phyloP scores from a whole-genome alignment of 2,329 filamentous ascomycete genomes.

The Hirsutella thompsonii region DNA sequence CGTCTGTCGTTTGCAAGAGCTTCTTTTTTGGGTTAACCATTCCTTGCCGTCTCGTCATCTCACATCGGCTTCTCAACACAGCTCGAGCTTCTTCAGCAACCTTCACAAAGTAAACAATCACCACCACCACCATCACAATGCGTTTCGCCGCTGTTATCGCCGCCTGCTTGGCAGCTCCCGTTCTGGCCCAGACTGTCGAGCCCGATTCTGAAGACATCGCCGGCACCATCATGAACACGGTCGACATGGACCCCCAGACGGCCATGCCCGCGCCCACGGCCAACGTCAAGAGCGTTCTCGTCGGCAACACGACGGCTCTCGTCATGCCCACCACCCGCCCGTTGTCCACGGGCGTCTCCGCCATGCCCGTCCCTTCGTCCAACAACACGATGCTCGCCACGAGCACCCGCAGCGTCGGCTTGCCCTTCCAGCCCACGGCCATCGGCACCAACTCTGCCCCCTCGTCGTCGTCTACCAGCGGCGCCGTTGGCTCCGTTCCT shows the following conservation, averaged over 20 bases:
- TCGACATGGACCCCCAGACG: background rate
- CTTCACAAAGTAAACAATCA: background rate
- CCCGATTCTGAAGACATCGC: no score
- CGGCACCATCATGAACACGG: background rate
- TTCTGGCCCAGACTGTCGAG: conserved; percentile 1
- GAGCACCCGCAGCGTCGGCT: background rate
- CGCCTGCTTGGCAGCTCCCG: conserved; percentile 7
- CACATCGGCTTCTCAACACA: no score
- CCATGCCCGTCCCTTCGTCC: background rate
- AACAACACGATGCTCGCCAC: background rate
- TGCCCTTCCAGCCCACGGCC: background rate
- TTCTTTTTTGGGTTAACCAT: no score
- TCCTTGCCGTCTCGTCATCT: no score
- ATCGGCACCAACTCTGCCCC: background rate
- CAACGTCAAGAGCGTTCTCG: background rate
- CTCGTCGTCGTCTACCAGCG: background rate
- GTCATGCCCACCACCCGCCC: background rate
- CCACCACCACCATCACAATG: conserved; percentile 9
- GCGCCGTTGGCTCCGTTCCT: background rate
- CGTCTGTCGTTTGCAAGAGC: no score
- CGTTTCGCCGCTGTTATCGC: conserved; percentile 7
- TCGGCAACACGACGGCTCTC: conserved; percentile 1
- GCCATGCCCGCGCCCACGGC: background rate
- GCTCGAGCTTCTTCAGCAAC: background rate
- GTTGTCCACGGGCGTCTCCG: background rate